phyloP scores from a whole-genome alignment of 805 yeast genomes.

The Kluyveromyces lactis region DNA sequence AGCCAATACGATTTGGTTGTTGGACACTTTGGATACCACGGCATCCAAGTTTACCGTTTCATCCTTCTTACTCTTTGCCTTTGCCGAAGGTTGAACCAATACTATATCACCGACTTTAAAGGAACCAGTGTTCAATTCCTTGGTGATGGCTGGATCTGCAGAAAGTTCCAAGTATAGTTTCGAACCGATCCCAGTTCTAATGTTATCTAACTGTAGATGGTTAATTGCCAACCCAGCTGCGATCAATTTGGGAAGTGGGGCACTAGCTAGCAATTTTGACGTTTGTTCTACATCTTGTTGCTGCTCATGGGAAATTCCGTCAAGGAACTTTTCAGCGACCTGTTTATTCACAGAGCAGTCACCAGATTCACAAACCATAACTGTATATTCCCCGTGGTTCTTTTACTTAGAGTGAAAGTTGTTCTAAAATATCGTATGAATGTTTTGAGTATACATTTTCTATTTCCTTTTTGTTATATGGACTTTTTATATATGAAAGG shows the following conservation, averaged over 20 bases:
- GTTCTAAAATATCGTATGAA: too few species aligned
- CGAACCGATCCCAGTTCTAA: slow-evolving; percentile 77
- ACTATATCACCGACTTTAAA: slow-evolving; percentile 74
- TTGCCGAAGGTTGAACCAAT: slow-evolving; percentile 35
- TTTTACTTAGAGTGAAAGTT: slow-evolving; percentile 15
- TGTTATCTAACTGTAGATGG: slow-evolving; percentile 51
- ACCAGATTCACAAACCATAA: too few species aligned
- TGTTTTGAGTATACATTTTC: too few species aligned
- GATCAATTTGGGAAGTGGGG: slow-evolving; percentile 60
- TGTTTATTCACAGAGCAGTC: slow-evolving; percentile 20
- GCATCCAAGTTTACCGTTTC: slow-evolving; percentile 41
- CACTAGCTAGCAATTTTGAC: slow-evolving; percentile 33
- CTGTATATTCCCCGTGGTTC: slow-evolving; percentile 30
- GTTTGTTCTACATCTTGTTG: slow-evolving; percentile 45
- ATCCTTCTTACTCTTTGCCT: slow-evolving; percentile 18
- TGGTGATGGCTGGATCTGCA: slow-evolving; percentile 32
- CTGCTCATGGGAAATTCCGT: slow-evolving; percentile 40
- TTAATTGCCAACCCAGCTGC: slow-evolving; percentile 66
- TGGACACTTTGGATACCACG: slow-evolving; percentile 51
- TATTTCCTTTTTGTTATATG: too few species aligned
- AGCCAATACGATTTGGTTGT: slow-evolving; percentile 45
- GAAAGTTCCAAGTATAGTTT: slow-evolving; percentile 51
- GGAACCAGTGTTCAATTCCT: slow-evolving; percentile 39
- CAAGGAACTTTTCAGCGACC: slow-evolving; percentile 32
- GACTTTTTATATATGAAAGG: too few species aligned